These are phyloP conservation scores for Niveomyces coronatus DNA, from an alignment of 2,329 filamentous ascomycete species.

Conservation along the genomic window DNA sequence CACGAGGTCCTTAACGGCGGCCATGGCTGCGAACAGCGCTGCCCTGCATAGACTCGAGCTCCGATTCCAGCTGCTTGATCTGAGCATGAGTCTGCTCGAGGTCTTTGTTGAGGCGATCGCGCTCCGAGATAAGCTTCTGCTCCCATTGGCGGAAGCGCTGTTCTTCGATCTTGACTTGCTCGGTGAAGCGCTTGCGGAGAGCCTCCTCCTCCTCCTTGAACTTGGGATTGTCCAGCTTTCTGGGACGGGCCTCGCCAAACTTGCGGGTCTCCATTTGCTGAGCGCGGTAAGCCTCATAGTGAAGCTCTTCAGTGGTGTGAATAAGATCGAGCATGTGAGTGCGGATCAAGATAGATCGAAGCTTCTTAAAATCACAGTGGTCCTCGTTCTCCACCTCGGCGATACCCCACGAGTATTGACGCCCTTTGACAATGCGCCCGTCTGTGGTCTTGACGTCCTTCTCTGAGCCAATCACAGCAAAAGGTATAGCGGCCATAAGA, in stretches of 20 bases:
- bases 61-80: conserved; percentile 84
- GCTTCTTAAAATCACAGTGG: conserved; percentile 99
- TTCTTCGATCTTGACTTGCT: conserved; percentile 99
- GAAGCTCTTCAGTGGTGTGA: conserved; percentile 97
- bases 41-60: conserved; percentile 90
- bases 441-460: conserved; percentile 97
- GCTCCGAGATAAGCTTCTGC: conserved; percentile 98
- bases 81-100: conserved; percentile 93
- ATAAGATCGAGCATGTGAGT: conserved; percentile 99
- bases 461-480: conserved; percentile 97
- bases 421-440: conserved; percentile 94
- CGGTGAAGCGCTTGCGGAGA: conserved; percentile 96
- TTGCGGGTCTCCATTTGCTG: conserved; percentile 99
- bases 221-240: conserved; percentile 99
- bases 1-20: conserved; percentile 55
- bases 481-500: conserved; percentile 94
- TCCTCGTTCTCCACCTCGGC: conserved; percentile 99
- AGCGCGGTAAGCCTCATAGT: conserved; percentile 98
- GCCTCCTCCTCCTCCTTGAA: conserved; percentile 99
- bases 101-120: conserved; percentile 99
- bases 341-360: conserved; percentile 95
- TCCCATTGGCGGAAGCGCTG: conserved; percentile 99
- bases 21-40: conserved; percentile 83
- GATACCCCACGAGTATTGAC: conserved; percentile 98
- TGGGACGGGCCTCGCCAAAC: conserved; percentile 91